These are phyloP conservation scores for Colletotrichum abscissum DNA, from an alignment of 2,329 filamentous ascomycete genomes.

Conservation along the genomic window DNA sequence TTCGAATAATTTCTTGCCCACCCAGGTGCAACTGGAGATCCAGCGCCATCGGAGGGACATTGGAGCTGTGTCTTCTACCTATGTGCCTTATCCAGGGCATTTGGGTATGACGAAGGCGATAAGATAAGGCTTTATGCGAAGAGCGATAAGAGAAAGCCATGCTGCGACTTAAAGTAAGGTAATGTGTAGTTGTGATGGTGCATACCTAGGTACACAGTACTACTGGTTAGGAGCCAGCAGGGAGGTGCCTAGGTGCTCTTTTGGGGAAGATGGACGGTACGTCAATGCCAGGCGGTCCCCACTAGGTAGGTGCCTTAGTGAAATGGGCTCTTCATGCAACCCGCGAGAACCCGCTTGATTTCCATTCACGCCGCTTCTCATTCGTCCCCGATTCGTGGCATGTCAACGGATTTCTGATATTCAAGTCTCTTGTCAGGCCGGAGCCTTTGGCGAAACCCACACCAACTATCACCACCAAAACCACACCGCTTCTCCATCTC, in stretches of 20 bases:
- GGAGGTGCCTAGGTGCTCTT: background rate
- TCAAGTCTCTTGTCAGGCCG: slow-evolving; percentile 8
- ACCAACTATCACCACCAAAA: background rate
- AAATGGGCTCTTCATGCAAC: slow-evolving; percentile 34
- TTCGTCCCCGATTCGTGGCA: slow-evolving; percentile 3
- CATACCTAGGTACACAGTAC: no score
- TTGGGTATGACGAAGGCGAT: background rate
- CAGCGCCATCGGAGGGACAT: background rate
- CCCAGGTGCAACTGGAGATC: background rate
- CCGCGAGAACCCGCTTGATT: slow-evolving; percentile 17
- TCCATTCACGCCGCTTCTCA: slow-evolving; percentile 18
- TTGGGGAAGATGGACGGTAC: background rate
- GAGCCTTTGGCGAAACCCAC: slow-evolving; percentile 2
- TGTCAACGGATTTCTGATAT: slow-evolving; percentile 12
- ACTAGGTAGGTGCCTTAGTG: slow-evolving; percentile 2
- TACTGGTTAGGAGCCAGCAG: background rate
- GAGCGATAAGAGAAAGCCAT: background rate
- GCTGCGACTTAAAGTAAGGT: background rate
- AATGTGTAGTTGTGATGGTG: background rate
- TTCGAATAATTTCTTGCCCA: background rate
- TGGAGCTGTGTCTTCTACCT: background rate
- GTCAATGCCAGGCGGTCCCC: slow-evolving; percentile 22
- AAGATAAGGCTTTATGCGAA: background rate
- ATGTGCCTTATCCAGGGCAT: no score
- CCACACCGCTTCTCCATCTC: background rate